Percentiles rank a stretch among this genome's conserved stretches.
Evolutionary conservation across 371 early-diverging fungal species (phyloP).

Genomic region (Capillidium rhysosporum): DNA sequence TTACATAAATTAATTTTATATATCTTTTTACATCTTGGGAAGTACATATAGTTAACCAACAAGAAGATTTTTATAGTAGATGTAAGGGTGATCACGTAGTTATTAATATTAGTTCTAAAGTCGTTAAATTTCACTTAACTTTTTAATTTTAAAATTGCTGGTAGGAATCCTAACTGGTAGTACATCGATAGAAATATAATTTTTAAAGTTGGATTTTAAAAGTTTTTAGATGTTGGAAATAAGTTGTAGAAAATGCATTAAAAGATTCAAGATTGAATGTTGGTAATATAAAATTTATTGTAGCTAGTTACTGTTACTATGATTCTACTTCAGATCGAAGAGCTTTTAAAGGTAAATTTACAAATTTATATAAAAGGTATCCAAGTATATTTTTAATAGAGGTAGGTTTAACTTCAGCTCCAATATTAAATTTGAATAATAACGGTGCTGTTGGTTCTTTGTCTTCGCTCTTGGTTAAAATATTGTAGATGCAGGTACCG

Average conservation of each 20-base stretch:
- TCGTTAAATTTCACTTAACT: neutral
- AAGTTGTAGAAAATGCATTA: conserved; percentile 52
- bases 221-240: conserved; percentile 31
- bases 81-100: conserved; percentile 46
- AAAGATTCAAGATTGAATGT: conserved; percentile 43
- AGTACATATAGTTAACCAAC: no score
- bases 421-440: conserved; percentile 53
- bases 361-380: neutral
- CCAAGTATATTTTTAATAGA: conserved; percentile 6
- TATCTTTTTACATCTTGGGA: no score
- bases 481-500: conserved; percentile 34
- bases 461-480: conserved; percentile 47
- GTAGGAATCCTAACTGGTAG: conserved; percentile 28
- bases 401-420: conserved; percentile 17
- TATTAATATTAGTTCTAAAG: conserved; percentile 13
- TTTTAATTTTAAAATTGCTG: neutral
- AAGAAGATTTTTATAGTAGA: conserved; percentile 23
- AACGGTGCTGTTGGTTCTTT: conserved; percentile 62
- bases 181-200: conserved; percentile 21
- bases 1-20: no score
- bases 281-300: conserved; percentile 28
- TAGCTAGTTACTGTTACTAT: conserved; percentile 37
- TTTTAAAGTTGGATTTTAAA: neutral
- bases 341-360: conserved; percentile 10
- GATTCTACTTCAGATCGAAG: conserved; percentile 59